Evolutionary conservation across 2,329 filamentous ascomycete species (phyloP), one percentile per base, ranked within the genome.

Genomic region (Alternaria novae-zelandiae): DNA sequence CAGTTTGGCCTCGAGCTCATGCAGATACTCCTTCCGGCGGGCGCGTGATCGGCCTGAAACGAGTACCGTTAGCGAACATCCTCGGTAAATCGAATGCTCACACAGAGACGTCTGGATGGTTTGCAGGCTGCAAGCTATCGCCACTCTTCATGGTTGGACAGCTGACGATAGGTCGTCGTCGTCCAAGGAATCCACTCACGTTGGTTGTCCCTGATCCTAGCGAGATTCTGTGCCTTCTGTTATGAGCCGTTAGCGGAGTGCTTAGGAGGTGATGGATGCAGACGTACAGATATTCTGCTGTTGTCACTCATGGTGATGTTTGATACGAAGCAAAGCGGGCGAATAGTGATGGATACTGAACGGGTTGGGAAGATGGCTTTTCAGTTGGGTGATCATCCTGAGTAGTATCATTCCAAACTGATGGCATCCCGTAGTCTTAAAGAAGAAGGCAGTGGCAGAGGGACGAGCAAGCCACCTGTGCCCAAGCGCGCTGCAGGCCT

Each of bases 201-300:
- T 76, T 94, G 91, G 72, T 94, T 94, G 72, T 94, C 90, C 67
- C 91, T 87, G 69, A 93, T 90, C 61, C 91, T 89, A 50, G 87
- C 85, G 32, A 84, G 79, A 56, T 83, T 83, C 57, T 81, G 78
- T 36, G 73, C 71, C 63, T 78, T 79, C 63, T 79, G 67, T 65
- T 70, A 44, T 6, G 17, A 20, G 21, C 28, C 12, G 61, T 73
- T 28, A 70, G 62, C 15, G 30, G 25, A 20, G 46, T 32, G 15
- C 21, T 36, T 23, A 26, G 11, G 21, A 17, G 13, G 11, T 43
- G 51, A 21, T 49, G 53, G n/a, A 12, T 45, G 54, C 30, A 49
- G 21, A 13, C 56, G 50, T 49, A 75, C 75, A 63, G 71, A 71
- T 61, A 64, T 36, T 41, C 72, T 72, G 8, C 65, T 54, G 23